Base-by-base conservation (phyloP, 345 rosid genomes). In the Corymbia maculata region DNA sequence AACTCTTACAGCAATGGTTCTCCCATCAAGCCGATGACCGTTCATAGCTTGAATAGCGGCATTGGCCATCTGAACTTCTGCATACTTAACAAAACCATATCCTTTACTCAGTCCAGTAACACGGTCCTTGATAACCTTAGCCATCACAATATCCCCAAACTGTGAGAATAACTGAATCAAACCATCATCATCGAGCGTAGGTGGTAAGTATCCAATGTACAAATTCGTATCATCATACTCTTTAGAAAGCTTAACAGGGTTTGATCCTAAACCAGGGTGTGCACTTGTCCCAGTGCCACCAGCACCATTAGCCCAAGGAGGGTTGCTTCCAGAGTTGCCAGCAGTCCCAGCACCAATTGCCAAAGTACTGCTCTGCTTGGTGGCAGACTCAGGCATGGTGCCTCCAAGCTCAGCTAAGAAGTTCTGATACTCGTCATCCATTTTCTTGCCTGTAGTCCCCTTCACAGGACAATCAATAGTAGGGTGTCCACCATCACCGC, bases 401-500 rank as follows among this genome's bases (percentile, higher is more conserved):
- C 99, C 99, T 84, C 99, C 99, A 88, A 98, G 89, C 93, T 98
- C 99, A 6, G 99, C 99, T 95, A 98, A 93, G 92, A 98, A 98
- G 87, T 95, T 98, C 94, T 96, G 99, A 91, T 98, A 98, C 87
- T 98, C 99, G 86, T 98, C 99, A 92, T 98, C 99, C 99, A 98
- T 98, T 90, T 97, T 98, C 95, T 98, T 98, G 70, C 99, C 99
- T 1, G 95, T 93, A 14, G 99, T 95, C 89, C 98, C 99, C 93
- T 98, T 98, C 89, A 98, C 94, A 8, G 99, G 99, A 88, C 99
- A 98, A 93, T 98, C 99, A 79, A 97, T 98, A 19, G 99, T 98
- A 10, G 99, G 99, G 86, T 98, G 99, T 85, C 99, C 99, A 88
- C 99, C 99, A 93, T 98, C 99, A 92, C 99, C 99, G 87, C 99